These are phyloP conservation scores for Aspergillus transmontanensis DNA, from an alignment of 2,329 filamentous ascomycete genomes.

Conservation along the genomic window DNA sequence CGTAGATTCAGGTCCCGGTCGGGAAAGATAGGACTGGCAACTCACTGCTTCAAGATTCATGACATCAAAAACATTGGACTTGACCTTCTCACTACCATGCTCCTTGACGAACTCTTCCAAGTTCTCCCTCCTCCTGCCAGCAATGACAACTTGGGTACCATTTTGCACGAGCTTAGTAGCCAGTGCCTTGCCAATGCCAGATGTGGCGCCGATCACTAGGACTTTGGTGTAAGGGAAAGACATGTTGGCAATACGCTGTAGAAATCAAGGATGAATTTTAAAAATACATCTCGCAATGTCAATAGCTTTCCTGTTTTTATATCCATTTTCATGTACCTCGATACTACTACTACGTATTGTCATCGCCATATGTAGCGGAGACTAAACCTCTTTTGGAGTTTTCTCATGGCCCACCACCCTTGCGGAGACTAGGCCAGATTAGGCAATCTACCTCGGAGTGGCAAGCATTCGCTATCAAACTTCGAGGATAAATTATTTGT, in stretches of 20 bases:
- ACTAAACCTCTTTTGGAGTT: background rate
- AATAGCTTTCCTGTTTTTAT: background rate
- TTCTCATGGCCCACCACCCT: background rate
- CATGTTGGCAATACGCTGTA: constrained; percentile 29
- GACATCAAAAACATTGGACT: constrained; percentile 53
- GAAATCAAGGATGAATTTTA: background rate
- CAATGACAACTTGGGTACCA: constrained; percentile 51
- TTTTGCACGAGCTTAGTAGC: constrained; percentile 52
- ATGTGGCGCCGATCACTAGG: constrained; percentile 55
- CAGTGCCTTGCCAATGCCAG: constrained; percentile 51
- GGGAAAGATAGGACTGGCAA: background rate
- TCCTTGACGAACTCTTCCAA: constrained; percentile 51
- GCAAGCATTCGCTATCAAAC: background rate
- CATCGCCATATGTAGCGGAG: background rate
- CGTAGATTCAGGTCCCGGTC: background rate
- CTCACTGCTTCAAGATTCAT: constrained; percentile 50
- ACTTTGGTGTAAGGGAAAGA: constrained; percentile 55
- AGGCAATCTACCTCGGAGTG: background rate
- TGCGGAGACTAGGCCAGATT: constrained; percentile 1
- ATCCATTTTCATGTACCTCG: background rate
- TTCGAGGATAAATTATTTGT: background rate
- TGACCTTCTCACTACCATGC: constrained; percentile 50
- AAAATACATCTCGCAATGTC: background rate
- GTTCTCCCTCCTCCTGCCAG: constrained; percentile 55
- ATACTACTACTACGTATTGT: too few relatives aligned